Evolutionary conservation across 352 stramenopile species (phyloP).

Genomic region (Phytophthora boehmeriae): DNA sequence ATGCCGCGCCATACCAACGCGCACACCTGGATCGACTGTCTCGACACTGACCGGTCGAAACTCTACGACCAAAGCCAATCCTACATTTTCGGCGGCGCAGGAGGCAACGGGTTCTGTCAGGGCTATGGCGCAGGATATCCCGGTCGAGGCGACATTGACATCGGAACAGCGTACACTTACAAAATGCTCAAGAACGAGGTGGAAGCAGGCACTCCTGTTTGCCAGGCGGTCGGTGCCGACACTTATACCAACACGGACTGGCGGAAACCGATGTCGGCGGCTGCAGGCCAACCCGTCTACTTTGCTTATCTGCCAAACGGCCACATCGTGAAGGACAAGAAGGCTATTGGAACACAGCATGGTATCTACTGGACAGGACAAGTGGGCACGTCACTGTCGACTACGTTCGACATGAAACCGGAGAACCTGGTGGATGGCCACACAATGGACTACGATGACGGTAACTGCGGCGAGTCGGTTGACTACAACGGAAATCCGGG

Average conservation of each 20-base stretch:
- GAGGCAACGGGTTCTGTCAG: slow-evolving; percentile 60
- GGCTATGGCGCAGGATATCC: slow-evolving; percentile 61
- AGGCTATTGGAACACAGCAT: slow-evolving; percentile 49
- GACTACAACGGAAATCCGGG: slow-evolving; percentile 39
- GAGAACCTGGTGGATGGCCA: slow-evolving; percentile 45
- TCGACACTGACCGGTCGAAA: slow-evolving; percentile 49
- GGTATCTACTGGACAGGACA: slow-evolving; percentile 61
- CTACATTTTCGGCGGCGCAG: slow-evolving; percentile 60
- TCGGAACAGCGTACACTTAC: slow-evolving; percentile 53
- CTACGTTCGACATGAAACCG: slow-evolving; percentile 43
- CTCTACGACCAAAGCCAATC: slow-evolving; percentile 54
- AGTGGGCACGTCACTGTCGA: slow-evolving; percentile 27
- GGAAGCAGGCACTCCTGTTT: slow-evolving; percentile 43
- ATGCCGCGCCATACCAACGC: slow-evolving; percentile 19
- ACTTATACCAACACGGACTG: slow-evolving; percentile 54
- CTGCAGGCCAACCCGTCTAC: slow-evolving; percentile 42
- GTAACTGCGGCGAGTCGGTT: slow-evolving; percentile 49
- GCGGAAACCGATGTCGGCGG: slow-evolving; percentile 46
- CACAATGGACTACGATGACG: slow-evolving; percentile 43
- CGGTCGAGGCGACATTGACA: slow-evolving; percentile 46
- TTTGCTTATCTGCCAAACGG: slow-evolving; percentile 55
- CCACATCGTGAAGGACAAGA: slow-evolving; percentile 66
- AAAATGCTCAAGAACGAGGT: slow-evolving; percentile 68
- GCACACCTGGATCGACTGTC: slow-evolving; percentile 57
- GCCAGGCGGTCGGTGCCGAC: slow-evolving; percentile 46